Base-by-base conservation (phyloP, 192 early-diverging fungal genomes). In the Coemansia aciculifera region DNA sequence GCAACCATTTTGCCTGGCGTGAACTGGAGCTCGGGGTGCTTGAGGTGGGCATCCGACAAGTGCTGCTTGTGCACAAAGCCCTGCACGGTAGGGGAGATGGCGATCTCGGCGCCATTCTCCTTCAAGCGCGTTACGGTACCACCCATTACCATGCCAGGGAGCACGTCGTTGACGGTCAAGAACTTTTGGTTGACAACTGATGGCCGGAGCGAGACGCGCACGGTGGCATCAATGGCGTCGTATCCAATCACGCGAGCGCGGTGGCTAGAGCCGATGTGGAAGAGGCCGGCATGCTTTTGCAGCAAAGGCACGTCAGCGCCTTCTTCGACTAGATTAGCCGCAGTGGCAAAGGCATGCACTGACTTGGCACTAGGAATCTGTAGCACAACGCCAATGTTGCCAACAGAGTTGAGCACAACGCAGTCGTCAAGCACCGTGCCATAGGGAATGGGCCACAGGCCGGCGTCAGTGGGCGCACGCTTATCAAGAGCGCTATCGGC, bases 231-330 rank as follows among this genome's bases (percentile, higher is more conserved):
- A 9, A 90, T 87, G 49, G 89, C 84, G 46, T 93, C 91, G 71
- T 91, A 92, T 12, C 89, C 89, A 34, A 95, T 69, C 5, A 98
- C 90, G 62, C 95, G 87, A 52, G 80, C 94, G 31, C 86, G 85
- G 69, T 98, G 95, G 13, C 63, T 73, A 15, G 87, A 88, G 44
- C 88, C 96, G 2, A 90, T 37, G n/a, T 69, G 77, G 71, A 83
- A 93, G 27, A 77, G 79, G 37, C 89, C 89, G 15, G 67, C 57
- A 46, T 68, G 57, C 40, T 57, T 75, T 59, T 72, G 72, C 10
- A 85, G 84, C 15, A 84, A 54, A 12, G 93, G 82, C 49, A 72
- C 71, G 13, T 79, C 71, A 15, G 88, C 43, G 39, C 73, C 85
- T 19, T 87, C 86, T 39, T 97, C 94, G 23, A 90, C 73, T 19